Percentiles rank a stretch among this genome's conserved stretches.
phyloP scores from a whole-genome alignment of 768 basidiomycete species.

The Rhodotorula taiwanensis region DNA sequence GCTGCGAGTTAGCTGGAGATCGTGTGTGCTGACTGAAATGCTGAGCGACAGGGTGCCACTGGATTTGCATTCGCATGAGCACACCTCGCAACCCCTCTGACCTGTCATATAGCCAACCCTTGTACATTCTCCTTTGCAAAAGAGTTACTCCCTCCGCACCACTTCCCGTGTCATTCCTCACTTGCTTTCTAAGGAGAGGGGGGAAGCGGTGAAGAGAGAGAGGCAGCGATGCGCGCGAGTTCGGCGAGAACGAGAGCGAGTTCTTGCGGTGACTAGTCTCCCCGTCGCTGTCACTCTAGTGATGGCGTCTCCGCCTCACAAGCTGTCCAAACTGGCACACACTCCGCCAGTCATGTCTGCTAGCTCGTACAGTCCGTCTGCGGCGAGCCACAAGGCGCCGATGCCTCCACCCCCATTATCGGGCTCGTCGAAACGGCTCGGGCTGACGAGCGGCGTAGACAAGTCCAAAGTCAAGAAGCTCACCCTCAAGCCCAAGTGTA shows the following conservation, averaged over 20 bases:
- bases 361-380: neutral
- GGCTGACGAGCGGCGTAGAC: conserved; percentile 13
- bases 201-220: too few species aligned
- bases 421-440: conserved; percentile 14
- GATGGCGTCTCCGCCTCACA: conserved; percentile 21
- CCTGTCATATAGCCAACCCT: neutral
- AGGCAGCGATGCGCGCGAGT: too few species aligned
- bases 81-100: neutral
- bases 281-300: too few species aligned
- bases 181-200: too few species aligned
- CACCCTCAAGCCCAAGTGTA: conserved; percentile 8
- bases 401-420: neutral
- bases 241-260: too few species aligned
- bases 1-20: too few species aligned
- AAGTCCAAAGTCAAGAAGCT: conserved; percentile 16
- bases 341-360: neutral
- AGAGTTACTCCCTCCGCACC: too few species aligned
- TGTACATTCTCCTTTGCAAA: too few species aligned
- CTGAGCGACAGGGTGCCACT: neutral
- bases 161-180: too few species aligned
- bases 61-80: neutral
- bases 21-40: too few species aligned
- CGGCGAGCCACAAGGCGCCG: neutral
- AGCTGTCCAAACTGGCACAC: conserved; percentile 10
- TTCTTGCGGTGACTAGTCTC: too few species aligned